Conservation (phyloP, 1,284 basidiomycete genomes). For the Puccinia polysora region DNA sequence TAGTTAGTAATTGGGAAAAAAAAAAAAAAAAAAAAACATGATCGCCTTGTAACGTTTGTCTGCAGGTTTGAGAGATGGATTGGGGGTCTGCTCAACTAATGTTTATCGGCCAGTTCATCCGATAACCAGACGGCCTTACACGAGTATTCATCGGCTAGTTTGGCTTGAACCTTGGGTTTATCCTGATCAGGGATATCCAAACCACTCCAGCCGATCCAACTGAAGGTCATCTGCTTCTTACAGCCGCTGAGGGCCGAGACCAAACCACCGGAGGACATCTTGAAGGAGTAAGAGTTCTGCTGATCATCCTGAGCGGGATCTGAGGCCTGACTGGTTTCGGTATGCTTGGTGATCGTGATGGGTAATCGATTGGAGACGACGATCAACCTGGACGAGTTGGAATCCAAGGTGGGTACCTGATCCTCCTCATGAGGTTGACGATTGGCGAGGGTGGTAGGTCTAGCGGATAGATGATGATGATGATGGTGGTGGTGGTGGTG, state of each 20-base stretch:
- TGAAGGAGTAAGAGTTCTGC: conserved; percentile 43
- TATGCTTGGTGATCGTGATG: conserved; percentile 35
- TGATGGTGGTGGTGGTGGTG: neutral
- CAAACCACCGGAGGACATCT: conserved; percentile 88
- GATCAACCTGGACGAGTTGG: conserved; percentile 26
- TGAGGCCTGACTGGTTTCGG: neutral
- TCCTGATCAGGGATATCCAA: conserved; percentile 85
- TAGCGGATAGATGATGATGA: too few relatives aligned
- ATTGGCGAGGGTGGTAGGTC: neutral
- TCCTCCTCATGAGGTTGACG: neutral
- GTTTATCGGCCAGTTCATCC: conserved; percentile 92
- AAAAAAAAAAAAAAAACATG: too few relatives aligned
- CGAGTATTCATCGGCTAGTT: conserved; percentile 86
- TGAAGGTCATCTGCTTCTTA: conserved; percentile 73
- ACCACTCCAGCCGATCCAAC: conserved; percentile 52
- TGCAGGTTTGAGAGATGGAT: neutral
- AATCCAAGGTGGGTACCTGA: conserved; percentile 27
- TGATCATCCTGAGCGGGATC: too few relatives aligned
- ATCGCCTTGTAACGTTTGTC: conserved; percentile 43
- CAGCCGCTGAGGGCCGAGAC: conserved; percentile 89
- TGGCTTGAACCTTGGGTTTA: conserved; percentile 74
- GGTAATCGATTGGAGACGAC: conserved; percentile 42
- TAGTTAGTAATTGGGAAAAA: neutral
- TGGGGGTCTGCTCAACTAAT: conserved; percentile 71
- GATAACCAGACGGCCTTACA: conserved; percentile 97